Conservation (phyloP, 2,329 filamentous ascomycete species). For the Cercospora citrullina region DNA sequence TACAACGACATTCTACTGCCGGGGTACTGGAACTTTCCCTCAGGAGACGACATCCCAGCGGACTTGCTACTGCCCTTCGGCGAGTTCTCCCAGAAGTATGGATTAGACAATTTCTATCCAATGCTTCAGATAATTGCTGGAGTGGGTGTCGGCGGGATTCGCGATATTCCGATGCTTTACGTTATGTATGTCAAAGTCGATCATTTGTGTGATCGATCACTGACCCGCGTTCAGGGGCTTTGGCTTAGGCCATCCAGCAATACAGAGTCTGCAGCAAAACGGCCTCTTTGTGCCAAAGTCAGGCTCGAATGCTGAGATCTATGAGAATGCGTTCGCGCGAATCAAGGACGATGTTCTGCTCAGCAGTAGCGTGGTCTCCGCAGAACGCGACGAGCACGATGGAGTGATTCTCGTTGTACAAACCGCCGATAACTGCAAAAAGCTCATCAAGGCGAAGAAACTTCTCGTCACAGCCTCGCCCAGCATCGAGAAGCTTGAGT, state of each 20-base stretch:
- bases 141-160: slow-evolving; percentile 11
- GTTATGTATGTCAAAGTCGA: slow-evolving; percentile 9
- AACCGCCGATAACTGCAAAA: neutral
- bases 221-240: slow-evolving; percentile 5
- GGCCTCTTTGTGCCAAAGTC: slow-evolving; percentile 8
- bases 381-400: neutral
- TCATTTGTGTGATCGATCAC: neutral
- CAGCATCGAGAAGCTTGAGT: slow-evolving; percentile 7
- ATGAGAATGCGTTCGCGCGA: slow-evolving; percentile 9
- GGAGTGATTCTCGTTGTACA: slow-evolving; percentile 1
- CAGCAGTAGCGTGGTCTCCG: neutral
- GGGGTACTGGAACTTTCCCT: slow-evolving; percentile 19
- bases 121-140: slow-evolving; percentile 5
- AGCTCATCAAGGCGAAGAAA: slow-evolving; percentile 11
- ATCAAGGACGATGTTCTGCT: slow-evolving; percentile 2
- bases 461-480: slow-evolving; percentile 10
- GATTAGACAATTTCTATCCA: slow-evolving; percentile 2
- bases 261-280: neutral
- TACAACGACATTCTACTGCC: slow-evolving; percentile 16
- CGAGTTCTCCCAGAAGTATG: slow-evolving; percentile 16
- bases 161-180: slow-evolving; percentile 8
- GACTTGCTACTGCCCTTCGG: slow-evolving; percentile 14
- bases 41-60: slow-evolving; percentile 6
- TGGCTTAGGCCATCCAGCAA: neutral
- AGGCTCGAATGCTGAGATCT: slow-evolving; percentile 4